These are phyloP conservation scores for Viola odorata DNA, from an alignment of 345 rosid genomes.

Conservation along the genomic window DNA sequence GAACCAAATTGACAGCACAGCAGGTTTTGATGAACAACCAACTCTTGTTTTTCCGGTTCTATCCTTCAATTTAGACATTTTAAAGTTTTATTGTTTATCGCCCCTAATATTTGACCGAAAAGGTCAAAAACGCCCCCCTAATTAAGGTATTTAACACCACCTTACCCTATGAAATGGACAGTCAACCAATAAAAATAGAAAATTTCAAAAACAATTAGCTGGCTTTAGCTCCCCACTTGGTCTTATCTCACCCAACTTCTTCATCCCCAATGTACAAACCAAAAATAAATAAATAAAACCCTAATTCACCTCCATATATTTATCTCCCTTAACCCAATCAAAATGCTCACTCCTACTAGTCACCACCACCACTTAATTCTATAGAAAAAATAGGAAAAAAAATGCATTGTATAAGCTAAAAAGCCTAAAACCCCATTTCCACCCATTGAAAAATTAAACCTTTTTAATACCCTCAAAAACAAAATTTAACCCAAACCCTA, in stretches of 20 bases:
- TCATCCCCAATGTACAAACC: no score
- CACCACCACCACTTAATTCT: no score
- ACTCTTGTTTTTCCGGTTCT: not conserved
- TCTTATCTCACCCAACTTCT: conserved; percentile 21
- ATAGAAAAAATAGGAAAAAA: no score
- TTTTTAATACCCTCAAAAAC: not conserved
- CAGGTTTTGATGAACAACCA: no score
- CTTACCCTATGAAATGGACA: no score
- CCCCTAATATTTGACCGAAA: not conserved
- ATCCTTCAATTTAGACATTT: not conserved
- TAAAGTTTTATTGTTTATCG: no score
- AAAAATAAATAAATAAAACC: no score
- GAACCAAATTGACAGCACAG: conserved; percentile 11
- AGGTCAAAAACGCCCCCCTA: conserved; percentile 17
- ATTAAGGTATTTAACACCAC: no score
- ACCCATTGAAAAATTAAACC: not conserved
- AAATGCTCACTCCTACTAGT: not conserved
- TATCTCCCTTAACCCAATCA: conserved; percentile 18
- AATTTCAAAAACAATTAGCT: conserved; percentile 1
- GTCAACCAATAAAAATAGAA: conserved; percentile 20
- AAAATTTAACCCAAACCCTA: conserved; percentile 18
- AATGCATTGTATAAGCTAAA: no score
- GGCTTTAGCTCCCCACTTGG: conserved; percentile 8
- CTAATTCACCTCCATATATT: conserved; percentile 10
- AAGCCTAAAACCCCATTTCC: not conserved